Percentiles rank a stretch among this genome's conserved stretches.
Conservation (phyloP, 148 eudicot genomes). For the Rhododendron henanense region DNA sequence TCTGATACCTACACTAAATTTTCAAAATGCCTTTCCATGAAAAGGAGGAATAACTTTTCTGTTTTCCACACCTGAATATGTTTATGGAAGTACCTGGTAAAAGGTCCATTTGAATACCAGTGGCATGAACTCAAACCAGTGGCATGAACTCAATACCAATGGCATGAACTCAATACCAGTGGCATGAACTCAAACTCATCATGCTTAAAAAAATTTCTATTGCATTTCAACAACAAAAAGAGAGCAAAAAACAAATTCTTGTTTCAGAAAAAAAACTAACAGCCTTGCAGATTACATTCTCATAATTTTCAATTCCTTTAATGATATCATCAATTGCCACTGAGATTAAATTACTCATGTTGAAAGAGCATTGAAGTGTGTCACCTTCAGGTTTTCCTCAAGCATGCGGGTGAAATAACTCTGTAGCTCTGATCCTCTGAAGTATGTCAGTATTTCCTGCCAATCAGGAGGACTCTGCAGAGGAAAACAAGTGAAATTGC, state of each 20-base stretch:
- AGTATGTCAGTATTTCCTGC: conserved; percentile 82
- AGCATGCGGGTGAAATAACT: conserved; percentile 85
- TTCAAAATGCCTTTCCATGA: background rate
- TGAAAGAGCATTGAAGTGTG: background rate
- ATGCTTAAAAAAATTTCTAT: background rate
- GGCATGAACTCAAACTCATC: background rate
- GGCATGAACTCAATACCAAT: background rate
- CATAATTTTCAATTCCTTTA: background rate
- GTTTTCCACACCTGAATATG: background rate
- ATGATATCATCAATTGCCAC: background rate
- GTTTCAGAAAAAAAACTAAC: background rate
- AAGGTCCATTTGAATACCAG: background rate
- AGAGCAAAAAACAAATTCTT: background rate
- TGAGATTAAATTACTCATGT: background rate
- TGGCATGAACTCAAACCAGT: background rate
- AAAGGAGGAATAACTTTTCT: background rate
- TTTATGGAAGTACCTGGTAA: background rate
- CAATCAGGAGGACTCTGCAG: conserved; percentile 93
- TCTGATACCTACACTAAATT: background rate
- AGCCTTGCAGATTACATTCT: background rate
- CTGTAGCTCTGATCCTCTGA: conserved; percentile 88
- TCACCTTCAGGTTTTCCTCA: conserved; percentile 87
- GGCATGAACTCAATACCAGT: background rate
- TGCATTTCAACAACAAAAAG: background rate
- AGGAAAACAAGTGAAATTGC: background rate